A percentile compares a stretch with the other conserved stretches of the same genome.
Evolutionary conservation across 1,139 yeast genomes (phyloP).

Genomic region (Keqinozyma sinolaborantium): DNA sequence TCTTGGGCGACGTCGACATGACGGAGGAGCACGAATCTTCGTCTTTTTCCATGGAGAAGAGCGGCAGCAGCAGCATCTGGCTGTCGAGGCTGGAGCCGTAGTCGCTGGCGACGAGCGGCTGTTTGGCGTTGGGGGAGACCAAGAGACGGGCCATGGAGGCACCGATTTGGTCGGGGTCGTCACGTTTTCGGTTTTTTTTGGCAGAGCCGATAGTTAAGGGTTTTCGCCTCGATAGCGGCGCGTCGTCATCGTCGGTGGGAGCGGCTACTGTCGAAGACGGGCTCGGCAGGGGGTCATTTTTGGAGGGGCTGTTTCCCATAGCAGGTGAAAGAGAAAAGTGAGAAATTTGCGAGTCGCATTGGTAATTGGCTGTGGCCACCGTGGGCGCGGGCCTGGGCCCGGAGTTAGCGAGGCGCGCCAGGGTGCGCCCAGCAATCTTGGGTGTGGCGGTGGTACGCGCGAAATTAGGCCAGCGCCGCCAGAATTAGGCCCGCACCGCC

Average conservation of each 20-base stretch:
- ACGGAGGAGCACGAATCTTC: conserved; percentile 22
- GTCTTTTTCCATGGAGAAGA: conserved; percentile 31
- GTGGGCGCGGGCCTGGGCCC: not conserved
- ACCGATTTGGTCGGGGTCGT: conserved; percentile 30
- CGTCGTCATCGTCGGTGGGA: conserved; percentile 6
- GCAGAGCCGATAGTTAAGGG: conserved; percentile 1
- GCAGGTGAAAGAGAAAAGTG: conserved; percentile 1
- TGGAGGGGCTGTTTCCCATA: conserved; percentile 64
- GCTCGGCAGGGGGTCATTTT: conserved; percentile 50
- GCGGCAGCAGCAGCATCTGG: conserved; percentile 36
- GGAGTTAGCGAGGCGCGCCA: not conserved
- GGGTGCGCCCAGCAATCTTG: too few species aligned
- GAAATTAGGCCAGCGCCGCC: too few species aligned
- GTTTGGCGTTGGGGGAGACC: conserved; percentile 4
- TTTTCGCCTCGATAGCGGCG: conserved; percentile 1
- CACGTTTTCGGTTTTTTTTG: not conserved
- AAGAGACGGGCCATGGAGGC: conserved; percentile 44
- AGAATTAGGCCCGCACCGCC: too few species aligned
- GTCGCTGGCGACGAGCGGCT: conserved; percentile 4
- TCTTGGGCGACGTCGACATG: conserved; percentile 9
- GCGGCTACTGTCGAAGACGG: conserved; percentile 12
- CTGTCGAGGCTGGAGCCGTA: conserved; percentile 38
- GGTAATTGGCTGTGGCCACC: not conserved
- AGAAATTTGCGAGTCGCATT: conserved; percentile 1
- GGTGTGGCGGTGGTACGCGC: too few species aligned